A percentile compares a stretch with the other conserved stretches of the same genome.
phyloP scores from a whole-genome alignment of 139 green algal genomes.

The Desmodesmus armatus region DNA sequence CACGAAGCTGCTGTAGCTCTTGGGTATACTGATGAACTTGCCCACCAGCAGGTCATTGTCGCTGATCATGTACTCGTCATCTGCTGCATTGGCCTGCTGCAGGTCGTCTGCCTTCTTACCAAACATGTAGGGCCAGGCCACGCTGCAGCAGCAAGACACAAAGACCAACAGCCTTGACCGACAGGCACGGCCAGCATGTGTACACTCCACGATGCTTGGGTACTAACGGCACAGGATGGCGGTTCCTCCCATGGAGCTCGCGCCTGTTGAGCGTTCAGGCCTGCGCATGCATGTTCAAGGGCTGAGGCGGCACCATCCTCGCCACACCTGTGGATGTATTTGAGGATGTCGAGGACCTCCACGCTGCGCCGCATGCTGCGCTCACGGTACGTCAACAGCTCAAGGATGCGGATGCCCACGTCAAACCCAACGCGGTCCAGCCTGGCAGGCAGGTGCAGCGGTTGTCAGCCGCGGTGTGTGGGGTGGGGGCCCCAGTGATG shows the following conservation, averaged over 20 bases:
- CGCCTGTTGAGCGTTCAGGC: too few species aligned
- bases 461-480: too few species aligned
- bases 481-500: too few species aligned
- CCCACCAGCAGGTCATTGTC: constrained; percentile 90
- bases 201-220: too few species aligned
- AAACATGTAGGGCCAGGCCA: constrained; percentile 94
- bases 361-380: constrained; percentile 72
- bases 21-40: constrained; percentile 92
- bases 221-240: too few species aligned
- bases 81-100: constrained; percentile 92
- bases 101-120: constrained; percentile 93
- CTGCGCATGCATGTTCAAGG: too few species aligned
- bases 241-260: too few species aligned
- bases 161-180: too few species aligned
- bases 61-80: constrained; percentile 98
- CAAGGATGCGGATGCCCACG: constrained; percentile 89
- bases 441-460: constrained; percentile 55
- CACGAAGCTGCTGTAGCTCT: constrained; percentile 92
- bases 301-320: too few species aligned
- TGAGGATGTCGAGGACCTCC: constrained; percentile 89
- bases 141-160: too few species aligned
- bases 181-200: too few species aligned
- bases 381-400: constrained; percentile 90
- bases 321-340: constrained; percentile 93
- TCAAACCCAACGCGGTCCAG: constrained; percentile 88